Evolutionary conservation across 1,284 basidiomycete genomes (phyloP), one percentile per base, ranked within the genome.

Genomic region (Ustilago crameri): DNA sequence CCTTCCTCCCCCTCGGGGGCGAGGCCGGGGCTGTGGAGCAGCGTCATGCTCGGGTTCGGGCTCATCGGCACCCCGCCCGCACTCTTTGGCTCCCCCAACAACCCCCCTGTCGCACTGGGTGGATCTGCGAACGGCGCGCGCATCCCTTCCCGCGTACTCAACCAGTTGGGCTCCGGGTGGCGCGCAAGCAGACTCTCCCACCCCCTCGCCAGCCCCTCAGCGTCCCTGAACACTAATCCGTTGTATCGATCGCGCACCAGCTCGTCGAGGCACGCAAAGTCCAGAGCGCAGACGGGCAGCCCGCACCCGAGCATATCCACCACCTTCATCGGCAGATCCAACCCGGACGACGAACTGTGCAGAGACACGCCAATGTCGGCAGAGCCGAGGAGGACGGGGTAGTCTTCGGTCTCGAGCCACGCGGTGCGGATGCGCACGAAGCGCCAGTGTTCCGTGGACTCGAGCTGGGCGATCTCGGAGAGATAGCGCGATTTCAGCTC

Each of bases 281-380:
- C 87, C 9, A 94, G 86, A 0, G 96, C 95, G 68, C 95, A 91
- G 4, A 98, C 96, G 0, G 95, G 95, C 51, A 97, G 85, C 2
- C 90, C 91, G 74, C 94, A 98, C 0, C 96, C 96, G 84, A 98
- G 96, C 96, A 98, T 98, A 83, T 99, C 96, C 2, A 99, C 95
- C 9, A 99, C 90, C 84, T 99, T 99, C 96, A 99, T 99, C 2
- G 96, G 96, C 51, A 99, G 86, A 84, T 99, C 96, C 44, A 95
- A 85, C 0, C 89, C 91, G 0, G 93, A 95, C 0, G 92, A 94
- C 82, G 92, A 93, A 17, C 90, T 89, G 84, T 99, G 96, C 56
- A 99, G 85, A 58, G 90, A 93, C 47, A 98, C 88, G 0, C 96
- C 96, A 18, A 99, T 77, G 83, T 98, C 94, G 3, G 94, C 93